A percentile compares a stretch with the other conserved stretches of the same genome.
phyloP scores from a whole-genome alignment of 768 basidiomycete genomes.

The Astraeus odoratus region DNA sequence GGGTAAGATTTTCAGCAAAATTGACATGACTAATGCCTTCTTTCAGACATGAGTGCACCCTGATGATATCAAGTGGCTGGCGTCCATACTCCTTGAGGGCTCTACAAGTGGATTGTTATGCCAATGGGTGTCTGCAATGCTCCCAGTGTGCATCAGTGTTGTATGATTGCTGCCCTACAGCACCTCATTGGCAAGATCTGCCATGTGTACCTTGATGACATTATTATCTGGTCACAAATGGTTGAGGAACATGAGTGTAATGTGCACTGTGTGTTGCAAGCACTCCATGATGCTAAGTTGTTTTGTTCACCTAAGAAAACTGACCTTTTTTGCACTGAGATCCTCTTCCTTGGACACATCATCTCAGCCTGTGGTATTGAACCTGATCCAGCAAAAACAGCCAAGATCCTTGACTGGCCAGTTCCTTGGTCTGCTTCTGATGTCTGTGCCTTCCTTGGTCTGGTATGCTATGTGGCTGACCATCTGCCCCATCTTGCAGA shows the following conservation, averaged over 20 bases:
- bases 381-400: slow-evolving; percentile 19
- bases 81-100: slow-evolving; percentile 21
- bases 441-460: slow-evolving; percentile 14
- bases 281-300: slow-evolving; percentile 21
- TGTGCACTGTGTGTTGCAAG: slow-evolving; percentile 23
- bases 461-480: slow-evolving; percentile 23
- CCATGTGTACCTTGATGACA: slow-evolving; percentile 24
- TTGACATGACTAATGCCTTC: slow-evolving; percentile 35
- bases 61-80: too few relatives aligned
- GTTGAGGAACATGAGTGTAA: slow-evolving; percentile 29
- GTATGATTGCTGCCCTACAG: slow-evolving; percentile 27
- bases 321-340: slow-evolving; percentile 16
- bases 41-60: slow-evolving; percentile 29
- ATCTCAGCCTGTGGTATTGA: slow-evolving; percentile 22
- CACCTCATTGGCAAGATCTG: slow-evolving; percentile 28
- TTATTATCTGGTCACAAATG: slow-evolving; percentile 28
- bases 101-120: slow-evolving; percentile 35
- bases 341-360: slow-evolving; percentile 23
- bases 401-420: slow-evolving; percentile 26
- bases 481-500: slow-evolving; percentile 21
- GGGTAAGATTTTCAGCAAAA: slow-evolving; percentile 22
- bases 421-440: slow-evolving; percentile 14
- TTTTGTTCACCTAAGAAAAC: slow-evolving; percentile 27
- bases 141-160: slow-evolving; percentile 27
- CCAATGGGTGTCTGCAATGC: slow-evolving; percentile 28